Evolutionary conservation across 495 filamentous ascomycete species (phyloP), one percentile per base, ranked within the genome.

Genomic region (Xylaria palmicola): DNA sequence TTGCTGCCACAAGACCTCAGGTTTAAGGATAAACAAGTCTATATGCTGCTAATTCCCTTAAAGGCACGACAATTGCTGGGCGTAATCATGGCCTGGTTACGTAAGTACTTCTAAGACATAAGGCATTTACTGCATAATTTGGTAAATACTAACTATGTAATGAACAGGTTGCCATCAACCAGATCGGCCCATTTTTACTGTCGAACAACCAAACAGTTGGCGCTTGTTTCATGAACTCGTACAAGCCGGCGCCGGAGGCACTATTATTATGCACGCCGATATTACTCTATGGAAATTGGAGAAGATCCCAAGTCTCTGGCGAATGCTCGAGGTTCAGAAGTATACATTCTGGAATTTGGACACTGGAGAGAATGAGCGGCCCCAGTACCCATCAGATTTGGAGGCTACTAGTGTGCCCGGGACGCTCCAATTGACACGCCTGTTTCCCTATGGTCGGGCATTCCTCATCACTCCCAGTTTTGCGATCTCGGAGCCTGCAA

Each of bases 381-480:
- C 69, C 6, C 66, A 57, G 24, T 72, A 67, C 52, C 69, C 69
- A 29, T 72, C 69, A 4, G 19, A 66, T 37, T 27, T 41, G 4
- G 20, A 53, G 39, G 50, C 54, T 17, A 13, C 40, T 1, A 62
- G 68, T 27, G 47, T 58, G 34, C 69, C 69, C 0, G 75, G 74
- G 0, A 63, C 68, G n/a, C 62, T 76, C 6, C 68, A 65, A 15
- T 48, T 81, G n/a, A 76, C 69, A 1, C 79, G 82, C 1, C 65
- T 90, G 3, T 88, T 91, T 50, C 82, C 84, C 6, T 67, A 74
- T 26, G 85, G 87, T 5, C 71, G 74, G 5, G 84, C 78, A 0
- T 80, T 88, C 22, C 69, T 91, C 0, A 65, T 92, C 5, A 88
- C 88, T 0, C 86, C 88, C 36, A 87, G 86, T 56, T 80, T 88